Conservation (phyloP, 257 asterid species). For the Leptodermis oblonga region DNA sequence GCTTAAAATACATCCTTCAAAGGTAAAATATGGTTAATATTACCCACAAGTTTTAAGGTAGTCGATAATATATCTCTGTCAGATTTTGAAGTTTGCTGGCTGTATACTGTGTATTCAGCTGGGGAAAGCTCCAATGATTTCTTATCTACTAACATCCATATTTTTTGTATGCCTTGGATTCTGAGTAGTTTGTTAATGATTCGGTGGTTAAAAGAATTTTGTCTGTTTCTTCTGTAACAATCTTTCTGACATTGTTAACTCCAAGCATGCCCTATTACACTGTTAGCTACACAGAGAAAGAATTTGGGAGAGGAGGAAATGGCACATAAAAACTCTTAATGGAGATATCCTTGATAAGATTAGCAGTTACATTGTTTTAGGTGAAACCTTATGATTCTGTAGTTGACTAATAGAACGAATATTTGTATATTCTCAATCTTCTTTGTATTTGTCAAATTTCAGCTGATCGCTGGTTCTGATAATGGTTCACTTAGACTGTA, state of each 20-base stretch:
- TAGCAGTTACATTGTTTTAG: background rate
- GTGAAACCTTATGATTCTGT: background rate
- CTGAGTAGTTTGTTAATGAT: background rate
- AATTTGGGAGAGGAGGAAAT: slow-evolving; percentile 1
- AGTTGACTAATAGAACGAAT: slow-evolving; percentile 5
- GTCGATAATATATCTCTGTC: background rate
- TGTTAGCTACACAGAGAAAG: background rate
- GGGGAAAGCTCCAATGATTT: background rate
- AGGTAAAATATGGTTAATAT: slow-evolving; percentile 39
- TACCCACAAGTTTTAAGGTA: background rate
- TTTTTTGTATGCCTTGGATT: background rate
- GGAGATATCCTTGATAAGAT: slow-evolving; percentile 5
- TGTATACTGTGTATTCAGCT: background rate
- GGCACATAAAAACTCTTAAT: slow-evolving; percentile 7
- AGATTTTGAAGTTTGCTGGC: background rate
- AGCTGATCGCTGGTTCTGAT: slow-evolving; percentile 96
- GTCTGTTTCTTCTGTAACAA: background rate
- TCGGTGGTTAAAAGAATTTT: background rate
- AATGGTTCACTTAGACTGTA: slow-evolving; percentile 78
- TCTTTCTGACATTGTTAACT: background rate
- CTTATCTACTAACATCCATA: background rate
- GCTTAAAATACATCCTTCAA: slow-evolving; percentile 74
- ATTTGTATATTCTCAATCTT: slow-evolving; percentile 6
- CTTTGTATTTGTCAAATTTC: slow-evolving; percentile 30
- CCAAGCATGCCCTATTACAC: background rate